Base-by-base conservation (phyloP, 2,329 filamentous ascomycete species). In the Cordyceps cateniannulata region DNA sequence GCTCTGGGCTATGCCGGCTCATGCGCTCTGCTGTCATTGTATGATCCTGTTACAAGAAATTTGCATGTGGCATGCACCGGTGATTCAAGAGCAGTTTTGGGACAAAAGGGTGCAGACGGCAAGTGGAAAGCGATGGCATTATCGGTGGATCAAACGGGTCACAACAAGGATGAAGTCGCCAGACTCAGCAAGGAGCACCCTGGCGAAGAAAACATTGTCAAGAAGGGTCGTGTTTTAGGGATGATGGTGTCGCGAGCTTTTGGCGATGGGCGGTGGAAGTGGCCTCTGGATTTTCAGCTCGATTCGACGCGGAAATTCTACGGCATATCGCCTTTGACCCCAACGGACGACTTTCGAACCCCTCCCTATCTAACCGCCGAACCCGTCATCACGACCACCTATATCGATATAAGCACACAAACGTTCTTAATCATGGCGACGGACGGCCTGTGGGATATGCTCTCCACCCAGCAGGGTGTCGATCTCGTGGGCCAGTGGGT, bases 181-280 rank as follows among this genome's bases (percentile, higher is more conserved):
- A 73, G 85, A 5, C 69, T 88, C n/a, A 66, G 73, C 4, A 69
- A 69, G 1, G 79, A 82, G 56, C 85, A 88, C 69, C 85, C 85
- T 0, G 79, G 79, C 53, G 84, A 88, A 71, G 72, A 77, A 9
- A 72, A 79, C 12, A 76, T 85, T 8, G 38, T 59, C 5, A 76
- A 79, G 62, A 72, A 76, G 42, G 85, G 85, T 1, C 79, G 85
- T 1, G 70, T 87, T 1, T 76, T 86, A 61, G 85, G 85, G 1
- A 77, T 82, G 53, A 71, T 72, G 59, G 77, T 86, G 2, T 82
- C 84, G 1, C 77, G 85, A 5, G 84, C 84, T 87, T 88, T 66
- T 48, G 85, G 85, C 44, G 85, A 88, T 68, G 75, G 77, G 52
- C 77, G 80, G 61, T 87, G 82, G 83, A 88, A 88, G 69, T 87